Evolutionary conservation across 768 basidiomycete species (phyloP).

Genomic region (Fomitopsis pulvina): DNA sequence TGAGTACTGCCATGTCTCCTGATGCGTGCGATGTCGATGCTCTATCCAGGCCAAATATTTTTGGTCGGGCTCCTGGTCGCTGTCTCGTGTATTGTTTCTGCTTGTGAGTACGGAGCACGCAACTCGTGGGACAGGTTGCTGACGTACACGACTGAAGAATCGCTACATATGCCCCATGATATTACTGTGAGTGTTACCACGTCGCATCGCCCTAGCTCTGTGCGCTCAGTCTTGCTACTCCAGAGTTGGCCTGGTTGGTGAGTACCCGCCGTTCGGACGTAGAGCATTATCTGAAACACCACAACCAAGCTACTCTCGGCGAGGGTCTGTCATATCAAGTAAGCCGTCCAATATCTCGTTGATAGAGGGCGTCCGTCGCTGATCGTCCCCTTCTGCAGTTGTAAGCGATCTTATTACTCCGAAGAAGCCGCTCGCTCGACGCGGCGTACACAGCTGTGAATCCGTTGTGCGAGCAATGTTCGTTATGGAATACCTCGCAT

Average conservation of each 20-base stretch:
- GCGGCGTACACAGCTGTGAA: slow-evolving; percentile 1
- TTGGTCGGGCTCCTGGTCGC: slow-evolving; percentile 14
- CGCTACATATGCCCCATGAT: slow-evolving; percentile 11
- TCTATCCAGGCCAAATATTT: slow-evolving; percentile 10
- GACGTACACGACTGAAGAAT: slow-evolving; percentile 4
- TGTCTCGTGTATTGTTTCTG: slow-evolving; percentile 15
- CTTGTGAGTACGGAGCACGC: slow-evolving; percentile 3
- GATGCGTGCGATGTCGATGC: not conserved
- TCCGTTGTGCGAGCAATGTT: slow-evolving; percentile 6
- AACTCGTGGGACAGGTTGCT: not conserved
- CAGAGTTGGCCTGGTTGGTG: slow-evolving; percentile 1
- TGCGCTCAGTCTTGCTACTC: not conserved
- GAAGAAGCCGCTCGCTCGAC: not conserved
- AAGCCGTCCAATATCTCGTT: not conserved
- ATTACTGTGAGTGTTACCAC: slow-evolving; percentile 4
- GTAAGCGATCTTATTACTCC: slow-evolving; percentile 3
- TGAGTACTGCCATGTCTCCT: not conserved
- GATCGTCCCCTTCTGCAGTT: not conserved
- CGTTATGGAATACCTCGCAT: slow-evolving; percentile 5
- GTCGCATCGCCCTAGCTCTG: not conserved
- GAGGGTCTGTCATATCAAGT: not conserved
- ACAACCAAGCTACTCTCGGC: not conserved
- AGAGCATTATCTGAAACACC: not conserved
- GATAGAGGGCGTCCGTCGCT: not conserved
- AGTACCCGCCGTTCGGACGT: not conserved